Conservation (phyloP, 2,329 filamentous ascomycete genomes). For the Penicillium sp. region DNA sequence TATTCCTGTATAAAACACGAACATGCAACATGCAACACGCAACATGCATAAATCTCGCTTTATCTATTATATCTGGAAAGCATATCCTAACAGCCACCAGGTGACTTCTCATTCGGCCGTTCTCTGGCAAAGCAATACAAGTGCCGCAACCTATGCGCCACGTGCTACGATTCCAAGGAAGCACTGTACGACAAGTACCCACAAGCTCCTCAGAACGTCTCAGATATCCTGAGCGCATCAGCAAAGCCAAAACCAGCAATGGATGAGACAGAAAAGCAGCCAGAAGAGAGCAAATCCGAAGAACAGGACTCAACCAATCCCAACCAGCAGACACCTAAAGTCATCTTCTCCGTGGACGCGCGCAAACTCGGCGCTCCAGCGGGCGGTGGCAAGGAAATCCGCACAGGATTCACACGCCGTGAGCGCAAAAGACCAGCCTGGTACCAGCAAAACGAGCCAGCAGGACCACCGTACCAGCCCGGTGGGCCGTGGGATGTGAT, state of each 20-base stretch:
- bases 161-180: conserved; percentile 45
- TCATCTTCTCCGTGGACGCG: conserved; percentile 45
- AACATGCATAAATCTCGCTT: background rate
- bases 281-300: conserved; percentile 1
- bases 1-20: background rate
- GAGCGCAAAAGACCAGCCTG: conserved; percentile 32
- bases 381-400: conserved; percentile 45
- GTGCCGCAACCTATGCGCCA: conserved; percentile 42
- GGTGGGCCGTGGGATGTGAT: conserved; percentile 66
- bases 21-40: background rate
- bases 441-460: conserved; percentile 14
- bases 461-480: conserved; percentile 2
- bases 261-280: background rate
- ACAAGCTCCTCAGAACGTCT: conserved; percentile 60
- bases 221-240: conserved; percentile 34
- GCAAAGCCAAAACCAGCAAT: conserved; percentile 11
- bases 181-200: conserved; percentile 70
- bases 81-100: background rate
- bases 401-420: conserved; percentile 37
- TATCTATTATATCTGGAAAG: background rate
- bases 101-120: conserved; percentile 48
- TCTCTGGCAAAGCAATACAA: conserved; percentile 43
- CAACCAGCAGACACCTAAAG: conserved; percentile 20
- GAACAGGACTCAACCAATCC: background rate
- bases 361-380: conserved; percentile 39